Evolutionary conservation across 2,329 filamentous ascomycete genomes (phyloP), one percentile per base, ranked within the genome.

Genomic region (Apiospora koreana): DNA sequence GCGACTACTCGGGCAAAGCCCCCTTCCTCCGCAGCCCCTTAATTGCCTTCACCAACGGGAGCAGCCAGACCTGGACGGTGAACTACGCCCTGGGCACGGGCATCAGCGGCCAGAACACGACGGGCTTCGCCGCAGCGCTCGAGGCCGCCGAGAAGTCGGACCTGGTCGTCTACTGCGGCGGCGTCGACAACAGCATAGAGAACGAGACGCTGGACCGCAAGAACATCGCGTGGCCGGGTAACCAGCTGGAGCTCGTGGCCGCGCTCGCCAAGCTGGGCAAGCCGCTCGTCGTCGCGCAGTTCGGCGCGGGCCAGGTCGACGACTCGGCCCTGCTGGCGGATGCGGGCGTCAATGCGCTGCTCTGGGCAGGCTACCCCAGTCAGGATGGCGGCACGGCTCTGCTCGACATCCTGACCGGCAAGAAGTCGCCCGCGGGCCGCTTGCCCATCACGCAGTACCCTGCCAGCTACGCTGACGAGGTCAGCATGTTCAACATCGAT

Each of bases 121-220:
- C 74, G 2, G 81, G 81, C 75, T 81, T 80, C 1, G 74, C 73
- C 1, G 72, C 75, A 1, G 82, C 83, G 5, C 68, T 84, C 14
- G 78, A 77, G 12, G 80, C 74, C 65, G 86, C 86, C 7, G 75
- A 80, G 21, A 77, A 81, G 1, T 81, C 86, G 2, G 87, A 89
- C 73, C 77, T 85, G 8, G 83, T 91, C 71, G 77, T 91, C 45
- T 90, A 85, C 74, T 81, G 86, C 25, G 87, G 86, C 28, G 89
- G 89, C 4, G 85, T 88, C 42, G 87, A 91, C 73, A 84, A 82
- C 68, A 79, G 79, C 2, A 80, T 87, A 21, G 88, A 88, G 73
- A 78, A 81, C 4, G 89, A 91, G 74, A 83, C 80, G 28, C 81
- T 79, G 43, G 89, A 91, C 74, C 84, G 88, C 14, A 78, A 79